Evolutionary conservation across 257 asterid genomes (phyloP).

Genomic region (Nicotiana tabacum): DNA sequence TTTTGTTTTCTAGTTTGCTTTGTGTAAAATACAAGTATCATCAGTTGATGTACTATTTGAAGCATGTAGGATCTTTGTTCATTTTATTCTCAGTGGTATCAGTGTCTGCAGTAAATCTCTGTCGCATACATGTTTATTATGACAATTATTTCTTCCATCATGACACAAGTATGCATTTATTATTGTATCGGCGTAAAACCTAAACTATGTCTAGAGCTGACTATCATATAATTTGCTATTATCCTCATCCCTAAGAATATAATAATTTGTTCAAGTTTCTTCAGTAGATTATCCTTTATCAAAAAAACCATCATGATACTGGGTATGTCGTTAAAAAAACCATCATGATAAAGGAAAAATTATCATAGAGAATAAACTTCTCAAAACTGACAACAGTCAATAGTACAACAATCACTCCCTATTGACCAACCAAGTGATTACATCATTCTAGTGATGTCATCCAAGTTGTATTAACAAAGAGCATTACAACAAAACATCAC

Average conservation of each 20-base stretch:
- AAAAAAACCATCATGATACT: no score
- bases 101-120: background rate
- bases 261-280: no score
- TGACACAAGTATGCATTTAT: background rate
- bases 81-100: background rate
- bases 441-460: no score
- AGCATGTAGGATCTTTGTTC: slow-evolving; percentile 1
- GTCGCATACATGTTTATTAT: background rate
- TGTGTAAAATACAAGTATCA: background rate
- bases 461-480: no score
- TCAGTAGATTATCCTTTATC: background rate
- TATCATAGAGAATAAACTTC: background rate
- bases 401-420: no score
- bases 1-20: background rate
- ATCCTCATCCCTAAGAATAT: background rate
- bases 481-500: no score
- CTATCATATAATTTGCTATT: no score
- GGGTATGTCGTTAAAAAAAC: no score
- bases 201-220: background rate
- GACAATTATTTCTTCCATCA: background rate
- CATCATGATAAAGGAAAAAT: background rate
- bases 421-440: no score
- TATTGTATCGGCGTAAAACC: background rate
- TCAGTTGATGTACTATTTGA: background rate
- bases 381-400: no score